These are phyloP conservation scores for Ajuga chamaepitys DNA, from an alignment of 257 asterid species.

Conservation along the genomic window DNA sequence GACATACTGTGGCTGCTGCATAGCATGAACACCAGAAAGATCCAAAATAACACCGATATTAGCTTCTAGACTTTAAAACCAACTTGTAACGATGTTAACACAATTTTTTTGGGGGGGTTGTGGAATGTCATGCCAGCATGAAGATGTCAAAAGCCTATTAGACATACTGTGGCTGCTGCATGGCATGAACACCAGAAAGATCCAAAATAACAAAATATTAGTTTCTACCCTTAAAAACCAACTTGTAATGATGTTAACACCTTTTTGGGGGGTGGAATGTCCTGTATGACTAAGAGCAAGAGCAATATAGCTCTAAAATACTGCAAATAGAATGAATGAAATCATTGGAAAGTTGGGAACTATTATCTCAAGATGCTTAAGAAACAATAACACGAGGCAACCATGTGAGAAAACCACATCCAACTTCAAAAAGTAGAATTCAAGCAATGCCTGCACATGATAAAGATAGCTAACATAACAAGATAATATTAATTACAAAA, in stretches of 20 bases:
- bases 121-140: too few species aligned
- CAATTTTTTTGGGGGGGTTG: too few species aligned
- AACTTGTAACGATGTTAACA: too few species aligned
- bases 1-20: too few species aligned
- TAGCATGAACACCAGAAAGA: slow-evolving; percentile 3
- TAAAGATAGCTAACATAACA: slow-evolving; percentile 12
- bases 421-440: not conserved
- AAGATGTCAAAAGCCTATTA: too few species aligned
- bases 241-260: not conserved
- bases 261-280: not conserved
- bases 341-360: not conserved
- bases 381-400: not conserved
- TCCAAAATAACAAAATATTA: too few species aligned
- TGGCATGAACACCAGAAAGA: too few species aligned
- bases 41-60: slow-evolving; percentile 1
- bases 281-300: slow-evolving; percentile 7
- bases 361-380: not conserved
- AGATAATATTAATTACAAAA: not conserved
- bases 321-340: not conserved
- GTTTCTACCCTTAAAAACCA: too few species aligned
- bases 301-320: not conserved
- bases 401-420: not conserved
- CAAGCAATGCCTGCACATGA: not conserved
- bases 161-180: too few species aligned
- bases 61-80: slow-evolving; percentile 4